phyloP scores from a whole-genome alignment of 2,329 filamentous ascomycete genomes.

The Paraconiothyrium brasiliense region DNA sequence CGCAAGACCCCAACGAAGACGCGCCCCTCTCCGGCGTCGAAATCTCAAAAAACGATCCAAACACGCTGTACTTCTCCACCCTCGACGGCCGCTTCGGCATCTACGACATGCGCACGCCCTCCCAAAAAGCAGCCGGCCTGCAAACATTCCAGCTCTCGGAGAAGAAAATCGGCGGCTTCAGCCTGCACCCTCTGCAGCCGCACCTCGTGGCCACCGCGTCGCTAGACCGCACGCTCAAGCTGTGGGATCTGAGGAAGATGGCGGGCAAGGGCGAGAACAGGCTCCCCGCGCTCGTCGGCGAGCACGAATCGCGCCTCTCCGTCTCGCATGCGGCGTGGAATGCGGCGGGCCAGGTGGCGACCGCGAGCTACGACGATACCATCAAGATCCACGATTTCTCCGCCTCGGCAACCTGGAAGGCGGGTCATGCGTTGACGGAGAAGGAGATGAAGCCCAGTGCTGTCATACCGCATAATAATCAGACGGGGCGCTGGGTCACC shows the following conservation, averaged over 20 bases:
- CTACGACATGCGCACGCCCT: slow-evolving; percentile 75
- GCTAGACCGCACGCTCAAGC: slow-evolving; percentile 84
- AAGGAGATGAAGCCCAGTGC: slow-evolving; percentile 74
- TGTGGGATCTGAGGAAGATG: slow-evolving; percentile 92
- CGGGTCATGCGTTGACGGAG: slow-evolving; percentile 66
- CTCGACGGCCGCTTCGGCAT: slow-evolving; percentile 82
- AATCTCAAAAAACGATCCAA: slow-evolving; percentile 74
- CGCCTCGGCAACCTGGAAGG: slow-evolving; percentile 58
- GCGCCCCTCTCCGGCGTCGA: slow-evolving; percentile 86
- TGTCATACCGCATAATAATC: slow-evolving; percentile 86
- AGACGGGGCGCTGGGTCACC: slow-evolving; percentile 93
- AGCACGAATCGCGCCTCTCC: slow-evolving; percentile 83
- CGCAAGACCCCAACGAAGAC: slow-evolving; percentile 73
- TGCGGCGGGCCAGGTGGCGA: slow-evolving; percentile 83
- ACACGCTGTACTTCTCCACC: slow-evolving; percentile 86
- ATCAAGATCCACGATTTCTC: slow-evolving; percentile 89
- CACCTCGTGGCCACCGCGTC: slow-evolving; percentile 90
- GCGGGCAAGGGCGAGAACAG: slow-evolving; percentile 67
- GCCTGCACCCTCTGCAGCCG: slow-evolving; percentile 78
- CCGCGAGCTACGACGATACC: slow-evolving; percentile 92
- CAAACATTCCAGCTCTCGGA: slow-evolving; percentile 81
- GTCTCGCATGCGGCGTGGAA: slow-evolving; percentile 96
- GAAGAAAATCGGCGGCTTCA: slow-evolving; percentile 96
- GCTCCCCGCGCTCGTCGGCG: slow-evolving; percentile 76
- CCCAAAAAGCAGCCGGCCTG: slow-evolving; percentile 57